phyloP scores from a whole-genome alignment of 192 early-diverging fungal genomes.

The Entomortierella lignicola region DNA sequence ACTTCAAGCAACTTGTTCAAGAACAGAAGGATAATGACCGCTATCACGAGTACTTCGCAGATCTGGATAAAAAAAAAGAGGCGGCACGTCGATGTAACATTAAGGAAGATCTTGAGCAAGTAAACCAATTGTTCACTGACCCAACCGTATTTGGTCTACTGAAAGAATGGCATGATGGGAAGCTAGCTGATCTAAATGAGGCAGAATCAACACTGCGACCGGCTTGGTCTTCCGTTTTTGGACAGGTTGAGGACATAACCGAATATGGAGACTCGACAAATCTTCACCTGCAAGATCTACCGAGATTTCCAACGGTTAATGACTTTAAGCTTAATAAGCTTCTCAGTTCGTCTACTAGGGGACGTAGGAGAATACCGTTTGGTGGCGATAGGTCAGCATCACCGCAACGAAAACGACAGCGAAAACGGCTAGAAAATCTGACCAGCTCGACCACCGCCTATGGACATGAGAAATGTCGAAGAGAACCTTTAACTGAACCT shows the following conservation, averaged over 20 bases:
- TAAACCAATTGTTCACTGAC: constrained; percentile 27
- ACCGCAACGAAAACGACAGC: background rate
- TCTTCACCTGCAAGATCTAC: background rate
- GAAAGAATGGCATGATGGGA: constrained; percentile 27
- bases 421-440: too few relatives aligned
- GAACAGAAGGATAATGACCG: constrained; percentile 15
- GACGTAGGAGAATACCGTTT: constrained; percentile 19
- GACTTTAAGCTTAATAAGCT: constrained; percentile 19
- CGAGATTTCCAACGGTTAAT: background rate
- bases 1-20: constrained; percentile 6
- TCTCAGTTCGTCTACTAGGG: constrained; percentile 11
- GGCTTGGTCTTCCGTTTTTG: constrained; percentile 35
- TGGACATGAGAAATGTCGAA: too few relatives aligned
- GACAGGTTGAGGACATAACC: constrained; percentile 18
- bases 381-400: background rate
- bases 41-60: constrained; percentile 31
- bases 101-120: constrained; percentile 11
- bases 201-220: constrained; percentile 21
- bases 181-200: background rate
- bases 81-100: constrained; percentile 14
- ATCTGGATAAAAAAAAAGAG: constrained; percentile 11
- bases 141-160: constrained; percentile 34
- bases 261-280: constrained; percentile 33
- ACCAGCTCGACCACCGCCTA: too few relatives aligned
- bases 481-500: too few relatives aligned